These are phyloP conservation scores for Pseudoperonospora humuli DNA, from an alignment of 352 stramenopile genomes.

Conservation along the genomic window DNA sequence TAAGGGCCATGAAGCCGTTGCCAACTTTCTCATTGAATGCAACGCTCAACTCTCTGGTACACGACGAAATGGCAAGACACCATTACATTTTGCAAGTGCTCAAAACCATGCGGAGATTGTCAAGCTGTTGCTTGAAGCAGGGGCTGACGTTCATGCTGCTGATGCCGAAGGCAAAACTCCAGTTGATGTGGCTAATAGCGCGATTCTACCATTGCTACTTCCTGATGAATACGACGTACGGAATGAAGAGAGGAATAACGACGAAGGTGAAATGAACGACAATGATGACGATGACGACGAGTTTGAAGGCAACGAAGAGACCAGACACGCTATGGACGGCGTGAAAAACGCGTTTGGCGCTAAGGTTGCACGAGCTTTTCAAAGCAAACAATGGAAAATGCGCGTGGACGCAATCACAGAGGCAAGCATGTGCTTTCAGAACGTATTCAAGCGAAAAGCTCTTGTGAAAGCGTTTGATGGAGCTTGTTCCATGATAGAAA, in stretches of 20 bases:
- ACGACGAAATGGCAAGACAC: conserved; percentile 59
- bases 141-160: conserved; percentile 53
- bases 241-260: conserved; percentile 20
- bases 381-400: too few species aligned
- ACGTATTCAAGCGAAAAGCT: too few species aligned
- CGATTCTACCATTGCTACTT: conserved; percentile 41
- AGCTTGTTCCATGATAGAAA: too few species aligned
- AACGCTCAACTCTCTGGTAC: conserved; percentile 68
- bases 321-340: too few species aligned
- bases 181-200: conserved; percentile 49
- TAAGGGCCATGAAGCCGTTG: conserved; percentile 57
- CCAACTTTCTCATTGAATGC: conserved; percentile 77
- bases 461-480: too few species aligned
- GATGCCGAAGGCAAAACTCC: conserved; percentile 54
- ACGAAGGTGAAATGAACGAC: too few species aligned
- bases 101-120: conserved; percentile 57
- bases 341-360: too few species aligned
- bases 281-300: too few species aligned
- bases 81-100: conserved; percentile 59
- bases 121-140: conserved; percentile 59
- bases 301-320: too few species aligned
- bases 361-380: too few species aligned
- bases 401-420: too few species aligned
- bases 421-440: too few species aligned
- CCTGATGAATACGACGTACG: conserved; percentile 30